Evolutionary conservation across 352 stramenopile genomes (phyloP), one percentile per base, ranked within the genome.

Genomic region (Pythium scleroteichum): DNA sequence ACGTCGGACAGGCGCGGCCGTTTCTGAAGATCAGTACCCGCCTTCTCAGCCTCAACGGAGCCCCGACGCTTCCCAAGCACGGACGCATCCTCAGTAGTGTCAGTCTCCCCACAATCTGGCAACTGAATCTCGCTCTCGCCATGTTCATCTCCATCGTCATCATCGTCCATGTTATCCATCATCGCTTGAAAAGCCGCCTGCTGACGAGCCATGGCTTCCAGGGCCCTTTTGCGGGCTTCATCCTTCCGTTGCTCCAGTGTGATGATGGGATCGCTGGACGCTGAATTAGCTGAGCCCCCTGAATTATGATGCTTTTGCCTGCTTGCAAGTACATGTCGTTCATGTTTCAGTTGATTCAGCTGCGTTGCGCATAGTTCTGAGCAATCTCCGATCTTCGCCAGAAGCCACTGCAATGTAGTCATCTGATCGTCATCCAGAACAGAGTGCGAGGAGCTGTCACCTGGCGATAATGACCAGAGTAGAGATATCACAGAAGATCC

Each of bases 121-220:
- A 24, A 29, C 3, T 32, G 44, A 19, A 24, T 42, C 46, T 73
- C 62, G 35, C 55, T 53, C 26, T 63, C 57, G 22, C 76, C 62
- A 32, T 76, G 69, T 19, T 56, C 39, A 13, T 61, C 64, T 4
- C 62, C 64, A 35, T 61, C 59, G 13, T 72, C 64, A 16, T 62
- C 56, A 53, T 62, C 49, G 14, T 69, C 78, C 50, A 85, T 73
- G 23, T 75, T 59, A 0, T 62, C 68, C 62, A 95, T 90, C 83
- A 95, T 92, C 23, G 85, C 80, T 51, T 94, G 86, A 53, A 95
- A 95, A 20, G 81, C 79, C 14, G 85, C 85, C 54, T 94, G 85
- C 26, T 91, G 82, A 49, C 87, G 83, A 8, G 87, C 85, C 81
- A 95, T 94, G 1, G 82, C 77, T 51, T 74, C 83, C 40, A 95